Base-by-base conservation (phyloP, 495 filamentous ascomycete species). In the Penicillium chermesinum region DNA sequence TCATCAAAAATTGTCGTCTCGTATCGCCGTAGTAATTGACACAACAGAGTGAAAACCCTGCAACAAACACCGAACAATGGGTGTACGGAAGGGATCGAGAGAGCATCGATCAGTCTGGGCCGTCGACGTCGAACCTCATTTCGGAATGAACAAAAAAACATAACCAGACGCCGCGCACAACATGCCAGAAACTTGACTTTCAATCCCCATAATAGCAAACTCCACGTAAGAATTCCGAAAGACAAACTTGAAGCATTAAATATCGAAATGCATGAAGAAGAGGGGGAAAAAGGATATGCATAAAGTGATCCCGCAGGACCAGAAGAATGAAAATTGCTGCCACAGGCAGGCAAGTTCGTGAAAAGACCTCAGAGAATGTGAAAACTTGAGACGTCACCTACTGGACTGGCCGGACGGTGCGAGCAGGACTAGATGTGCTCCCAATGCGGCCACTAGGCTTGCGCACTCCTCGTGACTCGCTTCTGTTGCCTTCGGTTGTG, bases 381-480 rank as follows among this genome's bases (percentile, higher is more conserved):
- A 44, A 21, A 10, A 14, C 10, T 10, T 10, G 42, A 12, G 36
- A 17, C 18, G 10, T 8, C 27, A 22, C 17, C 48, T 44, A 58
- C 37, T 61, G 55, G 38, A 57, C 55, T 37, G 54, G 30, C 19
- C 58, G 58, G 19, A 50, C 46, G 13, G 47, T 41, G 5, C 57
- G 54, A 16, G 40, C 38, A 2, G 60, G 60, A 38, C 57, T 63
- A 9, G 52, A 58, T 13, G 85, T 71, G 60, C 91, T 95, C 7
- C 89, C 89, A n/a, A 96, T 77, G 7, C 91, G 80, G n/a, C 89
- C 89, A 63, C 90, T 96, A 5, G 86, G 85, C 72, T 98, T 98
- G 44, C 91, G 80, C 18, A 96, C 84, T 12, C 88, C 88, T 19
- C 74, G 75, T 52, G 76, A 72, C 59, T 78, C 74, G 36, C 69